These are phyloP conservation scores for Schizothecium vesticola DNA, from an alignment of 495 filamentous ascomycete species.

Conservation along the genomic window DNA sequence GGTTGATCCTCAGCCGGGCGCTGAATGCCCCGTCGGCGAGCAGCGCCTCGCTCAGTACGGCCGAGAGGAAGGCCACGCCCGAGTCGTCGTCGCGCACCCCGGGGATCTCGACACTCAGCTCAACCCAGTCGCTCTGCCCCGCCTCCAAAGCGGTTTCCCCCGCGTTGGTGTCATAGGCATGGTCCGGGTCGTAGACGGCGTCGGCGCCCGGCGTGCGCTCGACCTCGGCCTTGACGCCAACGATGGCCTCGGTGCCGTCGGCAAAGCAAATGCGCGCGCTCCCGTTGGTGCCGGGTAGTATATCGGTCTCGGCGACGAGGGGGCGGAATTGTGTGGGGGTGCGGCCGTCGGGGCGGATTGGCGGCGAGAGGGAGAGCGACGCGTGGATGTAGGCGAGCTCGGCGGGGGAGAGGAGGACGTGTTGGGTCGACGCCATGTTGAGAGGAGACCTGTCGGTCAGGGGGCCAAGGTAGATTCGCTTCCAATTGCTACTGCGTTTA, in stretches of 20 bases:
- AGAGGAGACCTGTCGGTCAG: background rate
- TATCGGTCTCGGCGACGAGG: conserved; percentile 78
- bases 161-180: conserved; percentile 17
- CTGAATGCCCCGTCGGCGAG: conserved; percentile 69
- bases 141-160: conserved; percentile 19
- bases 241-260: conserved; percentile 91
- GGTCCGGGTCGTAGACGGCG: conserved; percentile 23
- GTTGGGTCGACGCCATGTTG: conserved; percentile 37
- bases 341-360: conserved; percentile 86
- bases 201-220: conserved; percentile 54
- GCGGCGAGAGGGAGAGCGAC: conserved; percentile 70
- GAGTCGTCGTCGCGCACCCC: conserved; percentile 88
- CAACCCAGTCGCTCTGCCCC: conserved; percentile 63
- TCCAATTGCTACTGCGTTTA: background rate
- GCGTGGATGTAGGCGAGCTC: conserved; percentile 94
- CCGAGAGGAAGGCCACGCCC: conserved; percentile 74
- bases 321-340: conserved; percentile 83
- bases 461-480: background rate
- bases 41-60: conserved; percentile 85
- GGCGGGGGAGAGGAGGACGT: conserved; percentile 76
- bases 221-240: conserved; percentile 91
- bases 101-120: conserved; percentile 79
- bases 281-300: conserved; percentile 84
- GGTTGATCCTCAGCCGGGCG: conserved; percentile 72
- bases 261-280: conserved; percentile 90